Base-by-base conservation (phyloP, 352 stramenopile species). In the Halophytophthora batemanensis region DNA sequence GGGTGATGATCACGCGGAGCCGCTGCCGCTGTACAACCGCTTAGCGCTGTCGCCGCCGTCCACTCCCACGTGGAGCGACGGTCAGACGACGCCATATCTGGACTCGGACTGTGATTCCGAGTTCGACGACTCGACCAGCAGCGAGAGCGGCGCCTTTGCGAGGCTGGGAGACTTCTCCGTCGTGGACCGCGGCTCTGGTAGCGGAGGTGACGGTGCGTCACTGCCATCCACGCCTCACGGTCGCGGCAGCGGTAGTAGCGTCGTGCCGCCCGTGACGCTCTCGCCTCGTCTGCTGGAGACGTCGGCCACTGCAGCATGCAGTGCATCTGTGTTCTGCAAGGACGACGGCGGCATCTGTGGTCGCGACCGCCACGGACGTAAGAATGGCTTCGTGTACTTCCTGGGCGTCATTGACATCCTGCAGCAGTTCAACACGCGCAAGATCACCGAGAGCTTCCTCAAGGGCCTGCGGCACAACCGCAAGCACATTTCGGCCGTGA, bases 351-450 rank as follows among this genome's bases (percentile, higher is more conserved):
- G 82, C 22, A 85, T 92, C 47, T 86, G 71, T 45, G 82, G 78
- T 6, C 71, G 77, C 35, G 75, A 85, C 21, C 67, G 66, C 14
- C 49, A 75, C 41, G 76, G 78, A 5, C 67, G 69, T 38, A 86
- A 87, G 70, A 91, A 87, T 56, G 81, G 81, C 3, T 85, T 78
- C 15, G 75, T 96, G 29, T 97, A 97, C 55, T 97, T 95, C 69
- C 59, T 94, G 38, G 88, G 91, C 21, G 77, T 98, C 36, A 98
- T 98, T 50, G 92, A 98, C 60, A 97, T 98, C 40, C 41, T 98
- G 42, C 90, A 97, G 71, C 84, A 96, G 59, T 98, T 96, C 71
- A 98, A 97, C 62, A 82, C 73, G 23, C 73, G 77, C 28, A 98
- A 98, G 75, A 84, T 90, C 42, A 82, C 77, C 6, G 91, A 98